Evolutionary conservation across 768 basidiomycete genomes (phyloP), one percentile per base, ranked within the genome.

Genomic region (Solioccasus polychromus): DNA sequence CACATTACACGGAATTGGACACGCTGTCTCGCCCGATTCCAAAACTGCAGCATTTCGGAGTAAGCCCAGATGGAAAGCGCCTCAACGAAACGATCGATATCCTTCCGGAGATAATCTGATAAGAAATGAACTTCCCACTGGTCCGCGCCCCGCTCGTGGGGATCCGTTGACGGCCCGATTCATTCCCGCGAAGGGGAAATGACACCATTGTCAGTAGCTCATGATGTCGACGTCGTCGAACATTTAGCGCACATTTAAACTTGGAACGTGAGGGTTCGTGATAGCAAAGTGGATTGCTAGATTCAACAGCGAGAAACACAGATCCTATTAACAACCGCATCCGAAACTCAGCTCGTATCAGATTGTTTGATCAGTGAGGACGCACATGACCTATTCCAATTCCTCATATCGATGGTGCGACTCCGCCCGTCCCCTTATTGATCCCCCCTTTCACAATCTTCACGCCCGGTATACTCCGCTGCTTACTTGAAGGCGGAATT

Each of bases 401-500:
- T 39, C 9, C 18, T 50, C 45, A 45, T 34, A 29, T 45, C 28
- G 45, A 52, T 35, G 48, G 48, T 35, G 35, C 39, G 48, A 42
- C 34, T 15, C 22, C 31, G 4, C 26, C 49, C 8, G 22, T 43
- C 35, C 53, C 54, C 40, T 54, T 54, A 47, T 51, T 52, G 35
- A 51, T n/a, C 6, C 44, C 43, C 14, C 47, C 53, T 32, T 60
- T 64, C 44, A 61, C 35, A 42, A 64, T 67, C 63, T 61, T 64
- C 14, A 64, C 63, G 30, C 63, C 65, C 30, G 65, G 63, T 56
- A 64, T 56, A 51, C 51, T 53, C 48, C 57, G 62, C 40, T 57
- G 58, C 42, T 55, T 63, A 48, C 38, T 50, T n/a, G 51, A 52
- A 20, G 46, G 30, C 19, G 41, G 44, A 11, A 41, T 37, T 50